Conservation (phyloP, 148 eudicot genomes). For the Camellia lanceoleosa region DNA sequence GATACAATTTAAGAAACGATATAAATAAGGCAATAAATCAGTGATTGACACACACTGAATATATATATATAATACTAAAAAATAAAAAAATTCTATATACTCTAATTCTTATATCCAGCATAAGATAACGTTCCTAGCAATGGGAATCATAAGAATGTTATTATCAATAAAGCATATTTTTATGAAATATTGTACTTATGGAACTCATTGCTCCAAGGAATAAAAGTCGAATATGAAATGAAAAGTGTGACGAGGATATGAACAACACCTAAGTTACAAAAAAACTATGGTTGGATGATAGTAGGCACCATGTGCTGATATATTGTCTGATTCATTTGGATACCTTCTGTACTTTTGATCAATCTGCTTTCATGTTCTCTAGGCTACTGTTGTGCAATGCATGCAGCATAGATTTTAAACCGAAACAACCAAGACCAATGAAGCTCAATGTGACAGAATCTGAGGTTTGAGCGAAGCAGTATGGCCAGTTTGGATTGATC, state of each 20-base stretch:
- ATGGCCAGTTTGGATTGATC: not conserved
- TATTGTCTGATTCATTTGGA: conserved; percentile 14
- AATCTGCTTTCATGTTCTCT: not conserved
- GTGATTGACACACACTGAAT: too few species aligned
- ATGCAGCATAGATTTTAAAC: not conserved
- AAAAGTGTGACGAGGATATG: not conserved
- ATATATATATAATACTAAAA: too few species aligned
- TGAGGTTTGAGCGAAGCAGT: not conserved
- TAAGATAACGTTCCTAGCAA: not conserved
- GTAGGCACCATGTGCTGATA: not conserved
- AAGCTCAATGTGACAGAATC: not conserved
- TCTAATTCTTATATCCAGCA: too few species aligned
- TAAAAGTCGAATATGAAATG: not conserved
- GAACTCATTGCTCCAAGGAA: not conserved
- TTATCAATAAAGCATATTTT: not conserved
- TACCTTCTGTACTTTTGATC: not conserved
- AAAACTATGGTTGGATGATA: not conserved
- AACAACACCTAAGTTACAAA: not conserved
- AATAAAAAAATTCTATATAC: too few species aligned
- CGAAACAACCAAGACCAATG: not conserved
- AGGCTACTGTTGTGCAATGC: not conserved
- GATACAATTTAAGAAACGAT: too few species aligned
- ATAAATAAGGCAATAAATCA: too few species aligned
- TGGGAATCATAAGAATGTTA: not conserved
- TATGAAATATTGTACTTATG: not conserved